A percentile compares a stretch with the other conserved stretches of the same genome.
phyloP scores from a whole-genome alignment of 2,329 filamentous ascomycete genomes.

The Coniochaeta ligniaria region DNA sequence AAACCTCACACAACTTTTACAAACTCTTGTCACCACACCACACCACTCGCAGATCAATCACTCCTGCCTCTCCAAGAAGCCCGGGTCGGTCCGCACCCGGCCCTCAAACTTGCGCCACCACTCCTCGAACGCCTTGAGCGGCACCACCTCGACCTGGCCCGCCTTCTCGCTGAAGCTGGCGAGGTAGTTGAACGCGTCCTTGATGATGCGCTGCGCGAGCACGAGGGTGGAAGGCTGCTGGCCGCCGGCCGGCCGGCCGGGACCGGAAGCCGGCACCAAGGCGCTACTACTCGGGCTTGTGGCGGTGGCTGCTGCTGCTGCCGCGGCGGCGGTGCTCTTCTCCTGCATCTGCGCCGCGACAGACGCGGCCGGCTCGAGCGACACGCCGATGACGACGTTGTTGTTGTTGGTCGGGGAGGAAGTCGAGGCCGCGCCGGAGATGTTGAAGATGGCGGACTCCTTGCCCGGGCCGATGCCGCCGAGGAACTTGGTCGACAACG shows the following conservation, averaged over 20 bases:
- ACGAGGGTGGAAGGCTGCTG: constrained; percentile 63
- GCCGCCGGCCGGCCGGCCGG: neutral
- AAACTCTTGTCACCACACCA: neutral
- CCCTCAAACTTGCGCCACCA: constrained; percentile 98
- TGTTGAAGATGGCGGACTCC: constrained; percentile 84
- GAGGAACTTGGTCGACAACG: constrained; percentile 53
- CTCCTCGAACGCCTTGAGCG: constrained; percentile 89
- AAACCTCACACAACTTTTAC: neutral
- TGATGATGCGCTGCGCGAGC: constrained; percentile 88
- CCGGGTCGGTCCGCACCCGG: constrained; percentile 75
- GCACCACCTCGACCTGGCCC: constrained; percentile 70
- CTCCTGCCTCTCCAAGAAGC: constrained; percentile 67
- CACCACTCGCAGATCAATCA: neutral
- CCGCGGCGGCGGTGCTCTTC: constrained; percentile 31
- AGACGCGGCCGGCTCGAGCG: constrained; percentile 67
- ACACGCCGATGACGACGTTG: constrained; percentile 68
- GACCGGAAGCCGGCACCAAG: constrained; percentile 9
- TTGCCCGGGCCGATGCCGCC: constrained; percentile 87
- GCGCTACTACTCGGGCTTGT: constrained; percentile 18
- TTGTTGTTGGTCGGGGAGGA: constrained; percentile 6
- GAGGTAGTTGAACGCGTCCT: constrained; percentile 95
- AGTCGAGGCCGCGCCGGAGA: constrained; percentile 34
- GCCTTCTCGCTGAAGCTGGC: constrained; percentile 71
- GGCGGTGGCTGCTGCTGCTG: constrained; percentile 3
- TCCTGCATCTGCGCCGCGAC: constrained; percentile 64